phyloP scores from a whole-genome alignment of 2,329 filamentous ascomycete species.

The Davidsoniella eucalypti region DNA sequence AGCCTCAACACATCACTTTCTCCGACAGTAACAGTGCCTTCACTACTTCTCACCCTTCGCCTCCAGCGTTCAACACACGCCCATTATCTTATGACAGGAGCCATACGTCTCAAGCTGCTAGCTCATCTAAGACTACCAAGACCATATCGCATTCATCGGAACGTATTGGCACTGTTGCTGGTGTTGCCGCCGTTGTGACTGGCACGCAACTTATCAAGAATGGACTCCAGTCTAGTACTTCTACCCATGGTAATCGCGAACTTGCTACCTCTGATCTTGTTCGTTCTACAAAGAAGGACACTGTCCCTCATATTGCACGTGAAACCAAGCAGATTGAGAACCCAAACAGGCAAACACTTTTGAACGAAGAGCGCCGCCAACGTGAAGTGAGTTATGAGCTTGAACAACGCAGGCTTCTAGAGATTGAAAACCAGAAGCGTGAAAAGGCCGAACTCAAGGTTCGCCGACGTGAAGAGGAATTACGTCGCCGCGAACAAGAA shows the following conservation, averaged over 20 bases:
- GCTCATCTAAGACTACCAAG: background rate
- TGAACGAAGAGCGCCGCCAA: no score
- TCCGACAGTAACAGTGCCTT: slow-evolving; percentile 27
- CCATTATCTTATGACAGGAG: background rate
- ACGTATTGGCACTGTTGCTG: background rate
- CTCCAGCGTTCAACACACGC: slow-evolving; percentile 16
- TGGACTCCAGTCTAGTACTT: no score
- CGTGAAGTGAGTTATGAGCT: no score
- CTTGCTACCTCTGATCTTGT: background rate
- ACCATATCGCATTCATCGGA: no score
- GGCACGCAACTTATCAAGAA: background rate
- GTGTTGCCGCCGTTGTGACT: background rate
- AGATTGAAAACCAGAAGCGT: no score
- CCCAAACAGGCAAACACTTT: background rate
- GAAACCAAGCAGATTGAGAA: background rate
- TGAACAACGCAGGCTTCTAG: no score
- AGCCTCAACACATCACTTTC: background rate
- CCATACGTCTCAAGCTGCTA: background rate
- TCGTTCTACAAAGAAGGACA: background rate
- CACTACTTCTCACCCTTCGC: slow-evolving; percentile 25
- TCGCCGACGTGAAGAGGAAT: no score
- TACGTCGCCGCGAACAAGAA: no score
- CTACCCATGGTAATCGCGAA: no score
- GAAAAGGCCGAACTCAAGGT: no score
- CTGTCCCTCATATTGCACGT: background rate